Evolutionary conservation across 192 early-diverging fungal genomes (phyloP), one percentile per base, ranked within the genome.

Genomic region (Diversispora epigaea): DNA sequence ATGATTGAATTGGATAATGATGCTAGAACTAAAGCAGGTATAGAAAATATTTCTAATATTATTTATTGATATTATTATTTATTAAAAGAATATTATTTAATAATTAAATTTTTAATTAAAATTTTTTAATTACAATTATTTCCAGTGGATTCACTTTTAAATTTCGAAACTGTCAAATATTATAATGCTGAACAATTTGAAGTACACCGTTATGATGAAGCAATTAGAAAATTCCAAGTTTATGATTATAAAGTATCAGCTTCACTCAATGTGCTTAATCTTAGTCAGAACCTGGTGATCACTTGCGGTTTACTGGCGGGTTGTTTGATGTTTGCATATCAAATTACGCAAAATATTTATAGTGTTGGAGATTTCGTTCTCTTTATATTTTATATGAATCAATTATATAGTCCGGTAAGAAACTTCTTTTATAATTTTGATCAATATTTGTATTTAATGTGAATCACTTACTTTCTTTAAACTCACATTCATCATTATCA

Each of bases 121-220:
- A n/a, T n/a, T 19, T 47, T 32, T 66, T 70, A 21, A 57, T 17
- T 4, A 80, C 85, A 8, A 44, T 22, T 4, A 39, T 11, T 46
- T 69, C 17, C 52, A 69, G 95, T 97, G 4, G 97, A 99, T 78
- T 97, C 95, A 56, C 80, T 99, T 67, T 85, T 97, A 58, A 99
- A 99, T 82, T 97, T 97, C 87, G 97, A 99, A 81, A 99, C 97
- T 2, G 97, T 99, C 79, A 99, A 99, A 81, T 98, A 98, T 79
- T 98, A 96, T 83, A 91, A 91, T 75, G 92, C 91, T 52, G 96
- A 98, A 82, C 71, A 82, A 15, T 98, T 91, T 82, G 97, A 99
- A 80, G 82, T 93, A 41, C 75, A 86, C 17, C 85, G 93, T 54
- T 99, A 94, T 79, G 80, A 87, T 15, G 82, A 92, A 40, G 91